These are phyloP conservation scores for Orbilia oligospora DNA, from an alignment of 2,329 filamentous ascomycete species.

Conservation along the genomic window DNA sequence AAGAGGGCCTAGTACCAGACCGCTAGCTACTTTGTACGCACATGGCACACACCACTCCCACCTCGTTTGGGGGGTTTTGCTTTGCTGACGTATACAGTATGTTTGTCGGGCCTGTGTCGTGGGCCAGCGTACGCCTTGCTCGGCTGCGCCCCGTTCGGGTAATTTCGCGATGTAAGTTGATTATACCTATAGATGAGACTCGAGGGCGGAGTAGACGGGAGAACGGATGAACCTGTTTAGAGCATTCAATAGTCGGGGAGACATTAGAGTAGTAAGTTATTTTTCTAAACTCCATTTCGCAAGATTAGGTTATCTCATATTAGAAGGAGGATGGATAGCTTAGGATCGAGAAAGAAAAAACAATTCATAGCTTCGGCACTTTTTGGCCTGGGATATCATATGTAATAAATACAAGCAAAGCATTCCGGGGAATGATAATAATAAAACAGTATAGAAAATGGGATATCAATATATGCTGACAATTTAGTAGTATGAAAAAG, in stretches of 20 bases:
- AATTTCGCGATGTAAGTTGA: conserved; percentile 10
- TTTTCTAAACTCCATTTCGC: conserved; percentile 13
- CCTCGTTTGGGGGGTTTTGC: background rate
- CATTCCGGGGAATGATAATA: background rate
- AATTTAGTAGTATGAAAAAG: conserved; percentile 11
- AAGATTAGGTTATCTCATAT: background rate
- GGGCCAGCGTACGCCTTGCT: conserved; percentile 15
- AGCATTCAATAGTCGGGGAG: background rate
- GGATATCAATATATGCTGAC: conserved; percentile 25
- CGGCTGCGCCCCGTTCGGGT: conserved; percentile 37
- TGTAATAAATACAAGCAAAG: conserved; percentile 2
- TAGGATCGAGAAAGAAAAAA: no score
- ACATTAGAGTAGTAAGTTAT: background rate
- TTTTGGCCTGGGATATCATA: conserved; percentile 25
- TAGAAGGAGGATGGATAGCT: no score
- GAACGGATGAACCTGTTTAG: background rate
- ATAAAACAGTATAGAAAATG: conserved; percentile 1
- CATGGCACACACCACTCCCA: conserved; percentile 35
- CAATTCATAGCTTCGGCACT: background rate
- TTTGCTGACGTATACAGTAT: conserved; percentile 42
- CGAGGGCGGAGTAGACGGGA: conserved; percentile 32
- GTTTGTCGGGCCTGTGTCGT: conserved; percentile 36
- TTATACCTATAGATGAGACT: background rate
- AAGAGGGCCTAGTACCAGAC: no score
- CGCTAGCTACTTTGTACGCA: no score